Evolutionary conservation across 495 filamentous ascomycete species (phyloP).

Genomic region (Elasticomyces elasticus): DNA sequence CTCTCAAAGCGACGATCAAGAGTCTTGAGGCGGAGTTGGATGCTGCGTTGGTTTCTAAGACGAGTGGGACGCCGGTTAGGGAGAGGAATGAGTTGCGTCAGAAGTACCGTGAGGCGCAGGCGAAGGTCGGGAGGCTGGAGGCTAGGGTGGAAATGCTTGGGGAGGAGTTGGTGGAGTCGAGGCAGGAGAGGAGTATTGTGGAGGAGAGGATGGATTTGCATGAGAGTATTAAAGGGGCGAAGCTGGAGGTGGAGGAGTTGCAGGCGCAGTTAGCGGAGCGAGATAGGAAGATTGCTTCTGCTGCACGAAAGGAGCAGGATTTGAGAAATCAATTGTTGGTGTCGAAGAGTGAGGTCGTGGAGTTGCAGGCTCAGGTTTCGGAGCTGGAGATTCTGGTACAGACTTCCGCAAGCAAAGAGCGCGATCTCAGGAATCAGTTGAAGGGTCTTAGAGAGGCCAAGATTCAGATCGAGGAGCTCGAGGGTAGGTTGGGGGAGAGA

Average conservation of each 20-base stretch:
- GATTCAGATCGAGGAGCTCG: conserved; percentile 16
- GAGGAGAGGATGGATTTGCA: conserved; percentile 59
- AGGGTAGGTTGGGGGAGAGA: conserved; percentile 14
- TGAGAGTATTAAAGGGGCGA: conserved; percentile 55
- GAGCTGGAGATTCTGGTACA: conserved; percentile 15
- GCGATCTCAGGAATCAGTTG: conserved; percentile 18
- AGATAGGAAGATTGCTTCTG: conserved; percentile 18
- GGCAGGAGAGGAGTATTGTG: conserved; percentile 36
- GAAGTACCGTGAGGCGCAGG: conserved; percentile 27
- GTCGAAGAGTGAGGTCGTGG: conserved; percentile 21
- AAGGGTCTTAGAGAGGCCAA: conserved; percentile 14
- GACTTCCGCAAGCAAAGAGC: conserved; percentile 18
- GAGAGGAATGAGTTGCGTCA: conserved; percentile 27
- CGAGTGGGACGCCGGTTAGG: conserved; percentile 12
- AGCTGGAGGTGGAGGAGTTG: conserved; percentile 54
- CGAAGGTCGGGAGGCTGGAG: conserved; percentile 21
- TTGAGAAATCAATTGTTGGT: conserved; percentile 27
- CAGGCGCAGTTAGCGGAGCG: conserved; percentile 46
- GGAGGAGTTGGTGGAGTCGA: conserved; percentile 28
- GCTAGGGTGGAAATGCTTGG: conserved; percentile 28
- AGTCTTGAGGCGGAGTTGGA: conserved; percentile 30
- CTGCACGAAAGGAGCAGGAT: conserved; percentile 34
- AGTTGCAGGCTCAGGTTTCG: conserved; percentile 17
- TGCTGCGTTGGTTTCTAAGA: conserved; percentile 18
- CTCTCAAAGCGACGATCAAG: conserved; percentile 22